Conservation (phyloP, 2,329 filamentous ascomycete genomes). For the Nemania sp. region DNA sequence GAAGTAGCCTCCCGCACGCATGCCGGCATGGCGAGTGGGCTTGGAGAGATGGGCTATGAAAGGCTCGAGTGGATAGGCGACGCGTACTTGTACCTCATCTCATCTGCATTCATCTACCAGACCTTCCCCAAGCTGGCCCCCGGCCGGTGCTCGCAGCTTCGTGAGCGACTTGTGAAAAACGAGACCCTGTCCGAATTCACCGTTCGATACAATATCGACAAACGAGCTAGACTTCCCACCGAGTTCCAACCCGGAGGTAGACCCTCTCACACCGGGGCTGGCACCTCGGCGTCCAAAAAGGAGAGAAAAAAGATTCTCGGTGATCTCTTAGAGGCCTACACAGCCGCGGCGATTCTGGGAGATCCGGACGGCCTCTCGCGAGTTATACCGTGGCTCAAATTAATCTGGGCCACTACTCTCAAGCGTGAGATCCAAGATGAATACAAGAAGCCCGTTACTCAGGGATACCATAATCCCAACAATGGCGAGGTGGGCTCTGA, state of each 20-base stretch:
- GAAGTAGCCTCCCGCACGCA: slow-evolving; percentile 71
- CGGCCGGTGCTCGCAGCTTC: slow-evolving; percentile 74
- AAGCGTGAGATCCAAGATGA: slow-evolving; percentile 55
- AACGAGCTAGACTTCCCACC: slow-evolving; percentile 61
- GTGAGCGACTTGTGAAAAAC: slow-evolving; percentile 82
- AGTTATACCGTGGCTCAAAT: slow-evolving; percentile 72
- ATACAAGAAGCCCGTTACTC: slow-evolving; percentile 25
- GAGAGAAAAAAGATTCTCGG: slow-evolving; percentile 74
- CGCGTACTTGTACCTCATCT: slow-evolving; percentile 78
- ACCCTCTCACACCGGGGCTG: slow-evolving; percentile 31
- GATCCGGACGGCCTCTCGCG: slow-evolving; percentile 65
- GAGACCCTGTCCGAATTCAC: slow-evolving; percentile 74
- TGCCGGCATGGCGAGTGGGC: slow-evolving; percentile 49
- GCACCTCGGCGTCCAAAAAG: slow-evolving; percentile 51
- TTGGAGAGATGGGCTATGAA: slow-evolving; percentile 67
- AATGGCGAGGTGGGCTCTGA: slow-evolving; percentile 10
- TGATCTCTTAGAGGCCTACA: slow-evolving; percentile 90
- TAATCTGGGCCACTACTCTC: slow-evolving; percentile 73
- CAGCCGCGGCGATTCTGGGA: slow-evolving; percentile 76
- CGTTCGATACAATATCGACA: slow-evolving; percentile 70
- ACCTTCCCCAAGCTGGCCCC: slow-evolving; percentile 68
- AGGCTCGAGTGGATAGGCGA: slow-evolving; percentile 88
- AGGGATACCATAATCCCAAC: slow-evolving; percentile 27
- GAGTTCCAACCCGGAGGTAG: slow-evolving; percentile 47
- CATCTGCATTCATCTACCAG: slow-evolving; percentile 74